Base-by-base conservation (phyloP, 148 eudicot genomes). In the Linanthus parryae region DNA sequence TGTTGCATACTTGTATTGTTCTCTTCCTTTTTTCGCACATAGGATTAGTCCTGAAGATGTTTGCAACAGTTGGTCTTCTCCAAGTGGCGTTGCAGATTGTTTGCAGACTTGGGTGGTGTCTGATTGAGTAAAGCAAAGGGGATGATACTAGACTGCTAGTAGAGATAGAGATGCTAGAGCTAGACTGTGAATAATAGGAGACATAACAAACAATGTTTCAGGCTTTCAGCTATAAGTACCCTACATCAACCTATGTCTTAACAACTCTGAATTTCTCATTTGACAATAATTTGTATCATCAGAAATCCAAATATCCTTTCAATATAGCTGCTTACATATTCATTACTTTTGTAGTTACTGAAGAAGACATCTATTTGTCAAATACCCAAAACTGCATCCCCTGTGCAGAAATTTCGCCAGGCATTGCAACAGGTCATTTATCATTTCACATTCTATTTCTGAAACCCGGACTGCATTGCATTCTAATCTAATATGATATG, bases 311-410 rank as follows among this genome's bases (percentile, higher is more conserved):
- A 38, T 47, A 35, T 62, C 58, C 37, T 39, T 64, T 67, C 66
- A 61, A 50, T 52, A 62, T 52, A 81, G 83, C 74, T 67, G 71
- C 79, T 77, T 59, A 68, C 70, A 48, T 72, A 21, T 73, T 66
- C 76, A 58, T 71, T 73, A 66, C 75, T 71, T 74, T 76, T 79
- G 79, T 74, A 85, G 95, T 77, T 86, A 59, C 63, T 86, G 76
- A 86, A 86, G 84, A 79, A 83, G 69, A 79, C 79, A 18, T 80
- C 80, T 20, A 76, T 68, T 30, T 61, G 67, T 29, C 84, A 83
- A 62, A 67, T 65, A 42, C 66, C 78, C 12, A 74, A 66, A 65
- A 57, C 58, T 58, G 86, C 81, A 16, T 80, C 95, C 34, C 87
- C 84, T 5, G 70, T 72, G 38, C 90, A 83, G 65, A 87, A 86